A percentile compares a stretch with the other conserved stretches of the same genome.
Evolutionary conservation across 306 rosid species (phyloP).

Genomic region (Fragaria vesca): DNA sequence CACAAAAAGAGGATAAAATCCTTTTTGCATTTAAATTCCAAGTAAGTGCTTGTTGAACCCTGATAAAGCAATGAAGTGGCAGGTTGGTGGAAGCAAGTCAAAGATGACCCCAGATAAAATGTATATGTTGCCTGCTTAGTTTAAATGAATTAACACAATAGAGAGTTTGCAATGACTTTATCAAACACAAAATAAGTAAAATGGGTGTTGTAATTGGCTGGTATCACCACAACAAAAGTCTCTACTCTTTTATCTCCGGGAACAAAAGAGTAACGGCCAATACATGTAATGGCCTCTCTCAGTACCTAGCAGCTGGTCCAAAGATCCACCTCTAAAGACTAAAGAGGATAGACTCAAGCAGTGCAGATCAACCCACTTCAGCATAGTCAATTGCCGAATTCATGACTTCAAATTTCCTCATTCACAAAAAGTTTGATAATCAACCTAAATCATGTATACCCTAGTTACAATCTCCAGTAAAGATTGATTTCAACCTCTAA

Average conservation of each 20-base stretch:
- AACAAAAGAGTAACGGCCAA: too few species aligned
- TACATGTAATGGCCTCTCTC: too few species aligned
- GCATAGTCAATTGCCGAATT: not conserved
- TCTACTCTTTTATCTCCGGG: not conserved
- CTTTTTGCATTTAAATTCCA: not conserved
- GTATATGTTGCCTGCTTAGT: not conserved
- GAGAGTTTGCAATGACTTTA: not conserved
- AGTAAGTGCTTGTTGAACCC: not conserved
- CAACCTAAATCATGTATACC: not conserved
- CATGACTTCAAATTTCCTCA: not conserved
- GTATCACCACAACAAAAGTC: not conserved
- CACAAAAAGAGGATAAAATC: not conserved
- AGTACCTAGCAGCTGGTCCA: too few species aligned
- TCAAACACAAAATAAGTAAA: not conserved
- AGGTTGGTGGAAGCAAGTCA: slow-evolving; percentile 2
- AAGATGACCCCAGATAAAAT: not conserved
- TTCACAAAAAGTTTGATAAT: not conserved
- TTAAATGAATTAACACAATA: not conserved
- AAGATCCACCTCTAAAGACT: too few species aligned
- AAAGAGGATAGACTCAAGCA: too few species aligned
- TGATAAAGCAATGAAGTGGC: not conserved
- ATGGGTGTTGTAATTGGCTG: not conserved
- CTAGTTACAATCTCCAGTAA: not conserved
- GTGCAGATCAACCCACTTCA: too few species aligned
- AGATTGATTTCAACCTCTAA: not conserved